Evolutionary conservation across 768 basidiomycete species (phyloP).

Genomic region (Termitomyces sp.): DNA sequence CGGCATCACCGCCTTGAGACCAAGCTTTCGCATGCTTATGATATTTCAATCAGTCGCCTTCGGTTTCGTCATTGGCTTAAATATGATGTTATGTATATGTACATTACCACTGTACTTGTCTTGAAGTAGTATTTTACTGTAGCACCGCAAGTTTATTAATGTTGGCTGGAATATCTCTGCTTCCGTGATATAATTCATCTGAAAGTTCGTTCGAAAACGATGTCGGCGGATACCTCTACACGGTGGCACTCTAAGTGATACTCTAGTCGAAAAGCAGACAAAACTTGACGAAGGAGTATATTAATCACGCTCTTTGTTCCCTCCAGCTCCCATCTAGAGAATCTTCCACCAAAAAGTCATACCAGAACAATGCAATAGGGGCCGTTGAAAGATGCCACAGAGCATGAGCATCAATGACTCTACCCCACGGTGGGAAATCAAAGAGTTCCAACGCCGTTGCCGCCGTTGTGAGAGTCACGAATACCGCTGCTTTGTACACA

Average conservation of each 20-base stretch:
- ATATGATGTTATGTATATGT: not conserved
- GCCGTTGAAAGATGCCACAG: slow-evolving; percentile 90
- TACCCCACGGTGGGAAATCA: slow-evolving; percentile 81
- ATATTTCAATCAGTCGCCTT: not conserved
- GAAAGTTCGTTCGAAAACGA: not conserved
- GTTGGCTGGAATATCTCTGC: not conserved
- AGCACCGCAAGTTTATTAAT: not conserved
- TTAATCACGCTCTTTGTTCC: slow-evolving; percentile 26
- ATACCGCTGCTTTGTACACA: slow-evolving; percentile 48
- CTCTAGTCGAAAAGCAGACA: too few species aligned
- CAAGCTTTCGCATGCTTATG: not conserved
- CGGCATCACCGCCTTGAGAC: not conserved
- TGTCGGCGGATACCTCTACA: not conserved
- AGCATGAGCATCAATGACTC: slow-evolving; percentile 85
- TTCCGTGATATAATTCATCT: not conserved
- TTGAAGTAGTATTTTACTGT: not conserved
- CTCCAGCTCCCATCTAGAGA: slow-evolving; percentile 69
- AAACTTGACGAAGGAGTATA: not conserved
- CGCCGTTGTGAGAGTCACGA: slow-evolving; percentile 67
- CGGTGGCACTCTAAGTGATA: too few species aligned
- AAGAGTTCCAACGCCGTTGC: slow-evolving; percentile 83
- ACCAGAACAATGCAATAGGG: slow-evolving; percentile 78
- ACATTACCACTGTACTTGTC: not conserved
- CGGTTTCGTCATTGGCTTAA: not conserved
- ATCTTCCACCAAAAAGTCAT: slow-evolving; percentile 77